Evolutionary conservation across 2,329 filamentous ascomycete genomes (phyloP), one percentile per base, ranked within the genome.

Genomic region (Tolypocladium nubicola): DNA sequence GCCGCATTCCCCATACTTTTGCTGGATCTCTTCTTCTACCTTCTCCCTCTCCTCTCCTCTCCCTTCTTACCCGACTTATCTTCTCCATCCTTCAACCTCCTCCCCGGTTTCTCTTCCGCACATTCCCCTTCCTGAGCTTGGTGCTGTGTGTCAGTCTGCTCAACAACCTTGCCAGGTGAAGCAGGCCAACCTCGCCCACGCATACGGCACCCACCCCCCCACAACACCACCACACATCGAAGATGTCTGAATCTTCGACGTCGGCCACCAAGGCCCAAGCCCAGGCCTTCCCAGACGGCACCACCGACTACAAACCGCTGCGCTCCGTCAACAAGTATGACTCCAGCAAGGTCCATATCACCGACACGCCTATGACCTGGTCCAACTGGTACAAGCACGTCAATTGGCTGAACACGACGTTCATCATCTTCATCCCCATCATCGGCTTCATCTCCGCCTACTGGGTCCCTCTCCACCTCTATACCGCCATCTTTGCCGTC

Each of bases 331-430:
- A 60, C 61, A 77, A 75, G 68, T 73, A 75, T 63, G 81, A 85
- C 59, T 49, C 71, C 58, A 77, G 86, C 78, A 96, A 95, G 77
- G 82, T 87, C 68, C 90, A 96, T 74, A 94, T 96, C 74, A 85
- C 89, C 62, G 90, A 95, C 62, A 83, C 83, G 61, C 87, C 88
- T 58, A 86, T 95, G 65, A 96, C 89, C 59, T 81, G 79, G 73
- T 77, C 79, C 67, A 96, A 96, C 78, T 94, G 89, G 89, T 86
- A 91, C 76, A 87, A 92, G 76, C 91, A 96, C 70, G 82, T 96
- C 78, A 91, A 96, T 81, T 96, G 91, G 90, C 81, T 96, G 64
- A 96, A 96, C 73, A 86, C 89, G 61, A 81, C 79, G 61, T 82
- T 96, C 71, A 93, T 96, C 70, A 73, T 95, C 63, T 79, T 87